Conservation (phyloP, 2,329 filamentous ascomycete genomes). For the Cyclaneusma minus region DNA sequence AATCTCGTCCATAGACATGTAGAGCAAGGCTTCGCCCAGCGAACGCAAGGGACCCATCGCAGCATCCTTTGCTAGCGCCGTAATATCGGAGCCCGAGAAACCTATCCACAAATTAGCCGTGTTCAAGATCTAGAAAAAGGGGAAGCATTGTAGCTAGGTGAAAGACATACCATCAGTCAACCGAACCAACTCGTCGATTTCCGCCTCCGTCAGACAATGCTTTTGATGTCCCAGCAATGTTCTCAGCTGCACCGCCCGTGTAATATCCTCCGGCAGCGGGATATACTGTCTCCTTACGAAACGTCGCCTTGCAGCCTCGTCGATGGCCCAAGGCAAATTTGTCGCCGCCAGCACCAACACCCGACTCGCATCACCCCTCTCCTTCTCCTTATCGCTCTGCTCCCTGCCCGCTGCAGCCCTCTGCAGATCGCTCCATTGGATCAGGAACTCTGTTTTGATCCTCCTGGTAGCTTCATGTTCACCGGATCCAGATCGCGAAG, state of each 20-base stretch:
- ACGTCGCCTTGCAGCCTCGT: slow-evolving; percentile 78
- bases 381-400: slow-evolving; percentile 46
- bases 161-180: slow-evolving; percentile 61
- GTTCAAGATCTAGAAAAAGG: neutral
- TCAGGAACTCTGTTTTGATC: slow-evolving; percentile 95
- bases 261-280: slow-evolving; percentile 73
- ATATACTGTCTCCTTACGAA: slow-evolving; percentile 96
- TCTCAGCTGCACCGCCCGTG: slow-evolving; percentile 62
- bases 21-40: slow-evolving; percentile 73
- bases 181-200: slow-evolving; percentile 59
- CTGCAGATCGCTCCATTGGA: slow-evolving; percentile 92
- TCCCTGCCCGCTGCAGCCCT: slow-evolving; percentile 81
- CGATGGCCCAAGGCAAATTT: slow-evolving; percentile 94
- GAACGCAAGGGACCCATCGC: slow-evolving; percentile 92
- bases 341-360: slow-evolving; percentile 91
- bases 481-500: slow-evolving; percentile 63
- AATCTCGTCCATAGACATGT: slow-evolving; percentile 91
- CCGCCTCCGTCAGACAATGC: slow-evolving; percentile 55
- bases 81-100: slow-evolving; percentile 97
- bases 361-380: slow-evolving; percentile 66
- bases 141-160: neutral
- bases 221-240: slow-evolving; percentile 79
- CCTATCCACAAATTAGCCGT: slow-evolving; percentile 32
- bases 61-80: slow-evolving; percentile 89
- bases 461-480: slow-evolving; percentile 88